Percentiles rank a stretch among this genome's conserved stretches.
These are phyloP conservation scores for Candida coleopterorum DNA, from an alignment of 805 yeast species.

Conservation along the genomic window DNA sequence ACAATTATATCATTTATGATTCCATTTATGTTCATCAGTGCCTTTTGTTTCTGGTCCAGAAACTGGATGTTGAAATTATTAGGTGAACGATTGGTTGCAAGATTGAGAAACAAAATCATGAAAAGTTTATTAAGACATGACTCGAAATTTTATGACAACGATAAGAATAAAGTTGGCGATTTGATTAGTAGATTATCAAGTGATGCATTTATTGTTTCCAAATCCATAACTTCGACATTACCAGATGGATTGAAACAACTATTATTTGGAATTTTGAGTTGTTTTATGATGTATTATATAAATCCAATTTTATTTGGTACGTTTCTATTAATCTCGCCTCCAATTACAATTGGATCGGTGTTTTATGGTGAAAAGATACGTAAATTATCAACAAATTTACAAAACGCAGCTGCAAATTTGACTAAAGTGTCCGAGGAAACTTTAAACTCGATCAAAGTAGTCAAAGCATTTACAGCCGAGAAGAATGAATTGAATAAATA, in stretches of 20 bases:
- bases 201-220: constrained; percentile 43
- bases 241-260: constrained; percentile 43
- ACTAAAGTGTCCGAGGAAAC: constrained; percentile 43
- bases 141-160: constrained; percentile 36
- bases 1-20: constrained; percentile 39
- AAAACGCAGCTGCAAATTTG: constrained; percentile 41
- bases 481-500: constrained; percentile 37
- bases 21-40: constrained; percentile 40
- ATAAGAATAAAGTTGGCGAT: constrained; percentile 44
- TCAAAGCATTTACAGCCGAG: constrained; percentile 42
- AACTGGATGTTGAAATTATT: constrained; percentile 38
- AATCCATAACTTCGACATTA: constrained; percentile 38
- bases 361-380: constrained; percentile 43
- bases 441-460: constrained; percentile 36
- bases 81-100: constrained; percentile 42
- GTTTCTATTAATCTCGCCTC: constrained; percentile 42
- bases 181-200: constrained; percentile 40
- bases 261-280: constrained; percentile 36
- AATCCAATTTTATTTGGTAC: constrained; percentile 40
- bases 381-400: constrained; percentile 35
- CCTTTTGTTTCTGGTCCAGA: constrained; percentile 44
- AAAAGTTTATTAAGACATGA: constrained; percentile 40
- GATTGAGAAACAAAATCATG: constrained; percentile 38
- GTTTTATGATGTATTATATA: constrained; percentile 42
- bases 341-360: constrained; percentile 41